Evolutionary conservation across 441 rosid genomes (phyloP), one percentile per base, ranked within the genome.

Genomic region (Codiaeum variegatum): DNA sequence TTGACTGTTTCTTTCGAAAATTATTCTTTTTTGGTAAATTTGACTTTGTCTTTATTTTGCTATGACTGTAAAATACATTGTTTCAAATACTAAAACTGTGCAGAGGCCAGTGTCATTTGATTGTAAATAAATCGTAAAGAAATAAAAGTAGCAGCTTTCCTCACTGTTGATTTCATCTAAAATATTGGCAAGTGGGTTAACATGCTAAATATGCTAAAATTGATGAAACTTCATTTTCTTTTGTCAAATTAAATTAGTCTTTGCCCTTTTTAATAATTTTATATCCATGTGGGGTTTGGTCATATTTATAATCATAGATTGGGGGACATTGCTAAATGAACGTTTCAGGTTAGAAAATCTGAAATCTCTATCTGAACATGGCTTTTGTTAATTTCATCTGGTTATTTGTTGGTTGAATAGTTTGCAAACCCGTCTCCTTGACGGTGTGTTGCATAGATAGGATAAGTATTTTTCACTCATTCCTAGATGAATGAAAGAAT

Each of bases 1-100:
- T 70, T 61, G 42, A 46, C 54, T 58, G 51, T 64, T 74, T 16
- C 74, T 54, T 76, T 47, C 18, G 62, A 49, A 28, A 63, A 47
- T 26, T 66, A 4, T 49, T 36, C 26, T 58, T 46, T 51, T 61
- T 70, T 68, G 56, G 54, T 46, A 36, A 59, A 62, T 71, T 31
- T 26, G 38, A 18, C 1, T 6, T 38, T 29, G 67, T 71, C 66
- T 31, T 19, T 49, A 60, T 40, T 68, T 69, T 29, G 4, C 55
- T 40, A 2, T 36, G 34, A 31, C 6, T 19, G 36, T 21, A 42
- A 51, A 44, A 55, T 44, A 44, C 7, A 36, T 23, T 54, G 4
- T 59, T 31, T 32, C 36, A 23, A 24, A 59, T 47, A 2, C 66
- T 11, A 23, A 44, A 38, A 44, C 23, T 21, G 21, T 21, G 7